Conservation (phyloP, 2,329 filamentous ascomycete species). For the Eutypella sp. region DNA sequence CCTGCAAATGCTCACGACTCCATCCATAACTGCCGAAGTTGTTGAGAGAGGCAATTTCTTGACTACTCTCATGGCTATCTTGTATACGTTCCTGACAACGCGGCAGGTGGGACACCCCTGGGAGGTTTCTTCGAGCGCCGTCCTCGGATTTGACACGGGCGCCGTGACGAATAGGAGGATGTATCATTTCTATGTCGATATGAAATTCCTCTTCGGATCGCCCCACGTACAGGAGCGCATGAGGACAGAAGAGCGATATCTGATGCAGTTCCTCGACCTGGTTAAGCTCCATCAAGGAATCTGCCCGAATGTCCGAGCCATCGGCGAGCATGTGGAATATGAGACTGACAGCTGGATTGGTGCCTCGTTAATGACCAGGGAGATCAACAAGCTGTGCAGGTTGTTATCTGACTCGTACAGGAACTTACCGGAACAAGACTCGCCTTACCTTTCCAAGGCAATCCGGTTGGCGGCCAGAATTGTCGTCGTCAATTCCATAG, state of each 20-base stretch:
- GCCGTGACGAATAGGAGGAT: slow-evolving; percentile 92
- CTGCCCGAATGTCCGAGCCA: slow-evolving; percentile 84
- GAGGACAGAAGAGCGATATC: slow-evolving; percentile 76
- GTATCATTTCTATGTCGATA: slow-evolving; percentile 95
- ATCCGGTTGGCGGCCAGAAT: slow-evolving; percentile 73
- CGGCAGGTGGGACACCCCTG: slow-evolving; percentile 92
- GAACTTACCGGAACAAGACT: slow-evolving; percentile 59
- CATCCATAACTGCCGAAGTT: slow-evolving; percentile 92
- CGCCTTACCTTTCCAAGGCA: slow-evolving; percentile 60
- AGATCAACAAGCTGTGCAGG: slow-evolving; percentile 88
- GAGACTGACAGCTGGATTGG: slow-evolving; percentile 98
- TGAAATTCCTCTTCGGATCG: slow-evolving; percentile 85
- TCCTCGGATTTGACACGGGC: slow-evolving; percentile 87
- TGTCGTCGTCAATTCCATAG: slow-evolving; percentile 84
- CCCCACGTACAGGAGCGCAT: slow-evolving; percentile 83
- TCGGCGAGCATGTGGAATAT: slow-evolving; percentile 96
- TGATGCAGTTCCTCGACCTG: slow-evolving; percentile 90
- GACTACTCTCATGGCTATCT: slow-evolving; percentile 88
- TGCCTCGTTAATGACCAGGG: slow-evolving; percentile 85
- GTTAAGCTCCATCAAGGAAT: slow-evolving; percentile 97
- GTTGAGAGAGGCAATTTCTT: slow-evolving; percentile 94
- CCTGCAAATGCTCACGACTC: slow-evolving; percentile 91
- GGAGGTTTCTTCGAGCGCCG: slow-evolving; percentile 79
- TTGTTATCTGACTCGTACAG: slow-evolving; percentile 85
- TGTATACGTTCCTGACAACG: slow-evolving; percentile 96